Evolutionary conservation across 192 early-diverging fungal species (phyloP).

Genomic region (Paraglomus occultum): DNA sequence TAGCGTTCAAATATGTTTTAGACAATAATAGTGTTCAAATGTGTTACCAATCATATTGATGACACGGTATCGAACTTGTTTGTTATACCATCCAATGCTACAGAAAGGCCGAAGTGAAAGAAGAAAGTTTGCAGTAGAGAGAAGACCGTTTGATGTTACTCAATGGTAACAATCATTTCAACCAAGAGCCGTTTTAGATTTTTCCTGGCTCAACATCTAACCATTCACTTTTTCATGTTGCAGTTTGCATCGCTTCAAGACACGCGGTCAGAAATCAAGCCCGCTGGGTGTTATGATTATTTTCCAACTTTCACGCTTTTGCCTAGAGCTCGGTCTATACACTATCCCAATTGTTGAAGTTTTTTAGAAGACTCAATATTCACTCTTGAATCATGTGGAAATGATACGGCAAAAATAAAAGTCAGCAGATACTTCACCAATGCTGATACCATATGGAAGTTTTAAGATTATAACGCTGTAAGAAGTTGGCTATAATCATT

Average conservation of each 20-base stretch:
- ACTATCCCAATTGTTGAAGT: slow-evolving; percentile 86
- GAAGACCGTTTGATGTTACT: slow-evolving; percentile 64
- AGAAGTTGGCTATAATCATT: background rate
- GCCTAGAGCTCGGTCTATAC: slow-evolving; percentile 80
- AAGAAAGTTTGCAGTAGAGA: slow-evolving; percentile 67
- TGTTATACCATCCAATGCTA: slow-evolving; percentile 37
- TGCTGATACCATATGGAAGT: slow-evolving; percentile 67
- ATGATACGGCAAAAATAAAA: slow-evolving; percentile 42
- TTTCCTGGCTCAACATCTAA: background rate
- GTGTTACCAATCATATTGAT: background rate
- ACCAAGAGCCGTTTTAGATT: background rate
- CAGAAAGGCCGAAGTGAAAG: slow-evolving; percentile 51
- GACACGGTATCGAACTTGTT: slow-evolving; percentile 41
- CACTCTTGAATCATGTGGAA: slow-evolving; percentile 30
- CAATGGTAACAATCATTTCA: slow-evolving; percentile 36
- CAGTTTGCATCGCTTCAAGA: slow-evolving; percentile 73
- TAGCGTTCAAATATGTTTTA: slow-evolving; percentile 58
- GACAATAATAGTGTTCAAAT: background rate
- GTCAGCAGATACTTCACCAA: slow-evolving; percentile 73
- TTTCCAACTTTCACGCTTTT: slow-evolving; percentile 75
- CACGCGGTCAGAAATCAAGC: slow-evolving; percentile 47
- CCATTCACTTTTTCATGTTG: slow-evolving; percentile 30
- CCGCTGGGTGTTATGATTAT: slow-evolving; percentile 87
- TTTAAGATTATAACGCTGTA: slow-evolving; percentile 62
- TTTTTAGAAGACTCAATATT: slow-evolving; percentile 40